A percentile compares a stretch with the other conserved stretches of the same genome.
phyloP scores from a whole-genome alignment of 768 basidiomycete species.

The Neoboletus magnificus region DNA sequence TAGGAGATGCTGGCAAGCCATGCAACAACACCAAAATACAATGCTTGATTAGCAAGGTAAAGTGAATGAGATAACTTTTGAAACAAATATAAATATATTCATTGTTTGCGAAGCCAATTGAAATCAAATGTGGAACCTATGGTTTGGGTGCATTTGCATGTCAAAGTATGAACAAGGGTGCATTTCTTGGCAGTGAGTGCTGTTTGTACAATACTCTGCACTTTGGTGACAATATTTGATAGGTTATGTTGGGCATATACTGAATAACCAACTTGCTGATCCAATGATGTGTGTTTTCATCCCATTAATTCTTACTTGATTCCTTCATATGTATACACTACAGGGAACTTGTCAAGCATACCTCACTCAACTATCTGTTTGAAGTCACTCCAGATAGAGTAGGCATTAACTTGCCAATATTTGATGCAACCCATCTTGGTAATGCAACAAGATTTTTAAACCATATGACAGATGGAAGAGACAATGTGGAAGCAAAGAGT shows the following conservation, averaged over 20 bases:
- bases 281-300: background rate
- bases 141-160: constrained; percentile 50
- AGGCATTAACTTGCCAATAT: background rate
- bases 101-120: constrained; percentile 28
- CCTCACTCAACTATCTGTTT: constrained; percentile 36
- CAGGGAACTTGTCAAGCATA: constrained; percentile 15
- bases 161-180: constrained; percentile 15
- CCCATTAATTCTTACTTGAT: background rate
- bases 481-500: constrained; percentile 28
- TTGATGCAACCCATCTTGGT: constrained; percentile 42
- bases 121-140: constrained; percentile 33
- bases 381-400: background rate
- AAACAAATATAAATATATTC: background rate
- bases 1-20: constrained; percentile 18
- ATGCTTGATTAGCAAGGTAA: constrained; percentile 18
- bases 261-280: constrained; percentile 13
- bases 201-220: background rate
- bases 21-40: constrained; percentile 34
- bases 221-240: background rate
- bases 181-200: constrained; percentile 34
- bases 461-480: constrained; percentile 17
- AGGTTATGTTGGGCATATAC: constrained; percentile 42
- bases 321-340: background rate
- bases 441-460: constrained; percentile 48
- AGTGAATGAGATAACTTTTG: background rate